Evolutionary conservation across 2,329 filamentous ascomycete species (phyloP), one percentile per base, ranked within the genome.

Genomic region (Claviceps fusiformis): DNA sequence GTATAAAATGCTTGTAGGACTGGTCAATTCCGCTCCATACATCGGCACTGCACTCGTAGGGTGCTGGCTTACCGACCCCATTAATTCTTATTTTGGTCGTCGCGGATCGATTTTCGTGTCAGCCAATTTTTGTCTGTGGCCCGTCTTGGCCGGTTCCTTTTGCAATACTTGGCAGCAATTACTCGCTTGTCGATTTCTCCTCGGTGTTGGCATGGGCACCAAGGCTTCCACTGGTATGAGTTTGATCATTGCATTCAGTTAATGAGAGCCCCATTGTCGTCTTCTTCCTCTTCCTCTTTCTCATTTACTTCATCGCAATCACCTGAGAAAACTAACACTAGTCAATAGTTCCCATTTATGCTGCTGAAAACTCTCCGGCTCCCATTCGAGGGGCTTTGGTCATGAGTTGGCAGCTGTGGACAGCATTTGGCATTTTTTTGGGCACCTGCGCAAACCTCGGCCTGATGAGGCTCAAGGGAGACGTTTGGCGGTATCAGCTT

Each of bases 401-500:
- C 59, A 92, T 92, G 87, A 83, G 83, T 59, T 92, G 87, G 87
- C 71, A 91, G 69, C 72, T 86, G 67, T 86, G 82, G 80, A 82
- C 77, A 3, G 77, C 77, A 2, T 80, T 83, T 62, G 80, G 80
- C 49, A 82, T 83, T 59, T 76, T 81, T 60, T 68, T 82, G 17
- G 83, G 83, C 35, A 84, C 78, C 53, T 78, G 75, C 52, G 77
- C 77, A 57, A 83, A 84, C 74, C 67, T 81, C 73, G 67, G 79
- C 65, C 64, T 68, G 27, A 64, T 62, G 29, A 64, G 61, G 27
- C 60, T 71, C 13, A 65, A 64, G 19, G 46, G 55, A 2, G 62
- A 70, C 19, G 73, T 79, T 7, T 86, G 83, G 83, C 72, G 83
- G 52, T 72, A 83, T 33, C 82, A 84, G 62, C 69, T 86, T 2